Evolutionary conservation across 371 early-diverging fungal genomes (phyloP).

Genomic region (Nosema bombycis): DNA sequence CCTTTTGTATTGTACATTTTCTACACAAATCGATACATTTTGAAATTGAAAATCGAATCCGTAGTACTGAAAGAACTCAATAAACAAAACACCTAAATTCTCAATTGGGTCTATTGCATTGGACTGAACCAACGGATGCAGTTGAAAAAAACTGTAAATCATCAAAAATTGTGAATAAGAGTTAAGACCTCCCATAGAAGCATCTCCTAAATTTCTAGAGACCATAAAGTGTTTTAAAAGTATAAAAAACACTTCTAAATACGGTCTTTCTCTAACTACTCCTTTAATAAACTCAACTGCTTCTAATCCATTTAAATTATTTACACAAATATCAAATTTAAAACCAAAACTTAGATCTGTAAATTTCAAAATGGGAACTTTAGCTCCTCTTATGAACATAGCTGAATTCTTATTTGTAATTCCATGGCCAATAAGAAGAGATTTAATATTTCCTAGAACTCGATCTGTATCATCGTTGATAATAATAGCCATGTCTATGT

Average conservation of each 20-base stretch:
- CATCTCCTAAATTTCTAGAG: conserved; percentile 74
- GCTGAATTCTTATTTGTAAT: conserved; percentile 12
- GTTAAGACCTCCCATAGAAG: conserved; percentile 80
- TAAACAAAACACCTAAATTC: conserved; percentile 78
- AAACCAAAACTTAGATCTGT: conserved; percentile 69
- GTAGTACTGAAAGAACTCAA: conserved; percentile 87
- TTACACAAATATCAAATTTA: conserved; percentile 75
- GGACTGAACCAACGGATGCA: conserved; percentile 74
- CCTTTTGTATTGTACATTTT: conserved; percentile 18
- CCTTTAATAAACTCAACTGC: conserved; percentile 68
- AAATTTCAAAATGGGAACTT: conserved; percentile 85
- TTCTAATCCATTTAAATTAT: conserved; percentile 69
- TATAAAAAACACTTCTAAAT: conserved; percentile 70
- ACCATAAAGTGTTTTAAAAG: conserved; percentile 75
- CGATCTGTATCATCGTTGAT: conserved; percentile 24
- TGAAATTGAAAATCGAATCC: conserved; percentile 66
- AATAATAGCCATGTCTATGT: conserved; percentile 54
- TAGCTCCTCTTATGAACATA: conserved; percentile 43
- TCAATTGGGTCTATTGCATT: conserved; percentile 69
- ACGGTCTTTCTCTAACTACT: conserved; percentile 65
- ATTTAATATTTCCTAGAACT: conserved; percentile 35
- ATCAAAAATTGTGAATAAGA: conserved; percentile 78
- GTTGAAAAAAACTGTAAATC: conserved; percentile 71
- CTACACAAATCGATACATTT: conserved; percentile 22
- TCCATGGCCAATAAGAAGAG: conserved; percentile 7